Percentiles rank a stretch among this genome's conserved stretches.
Evolutionary conservation across 441 rosid species (phyloP).

Genomic region (Brassica hybrid): DNA sequence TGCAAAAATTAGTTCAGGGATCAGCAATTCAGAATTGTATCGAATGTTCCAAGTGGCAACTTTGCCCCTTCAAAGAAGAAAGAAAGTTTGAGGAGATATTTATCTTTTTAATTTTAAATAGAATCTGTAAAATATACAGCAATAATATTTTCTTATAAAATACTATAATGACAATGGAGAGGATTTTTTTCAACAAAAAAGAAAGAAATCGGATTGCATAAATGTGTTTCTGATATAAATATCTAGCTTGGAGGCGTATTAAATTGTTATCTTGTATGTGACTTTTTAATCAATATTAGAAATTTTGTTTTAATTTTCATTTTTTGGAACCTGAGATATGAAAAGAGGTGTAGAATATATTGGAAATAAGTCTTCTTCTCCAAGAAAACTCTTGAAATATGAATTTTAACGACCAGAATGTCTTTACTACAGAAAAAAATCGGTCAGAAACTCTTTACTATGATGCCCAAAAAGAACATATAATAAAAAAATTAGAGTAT

Average conservation of each 20-base stretch:
- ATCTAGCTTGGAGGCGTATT: background rate
- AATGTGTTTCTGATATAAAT: background rate
- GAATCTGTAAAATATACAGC: background rate
- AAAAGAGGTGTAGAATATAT: background rate
- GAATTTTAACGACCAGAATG: no score
- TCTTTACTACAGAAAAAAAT: no score
- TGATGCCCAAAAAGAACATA: background rate
- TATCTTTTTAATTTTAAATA: background rate
- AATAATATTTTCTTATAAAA: background rate
- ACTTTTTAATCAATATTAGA: background rate
- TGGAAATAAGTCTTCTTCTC: constrained; percentile 2
- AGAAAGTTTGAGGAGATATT: background rate
- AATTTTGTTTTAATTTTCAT: background rate
- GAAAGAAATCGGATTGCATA: background rate
- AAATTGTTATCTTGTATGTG: no score
- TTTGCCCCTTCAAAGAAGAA: constrained; percentile 29
- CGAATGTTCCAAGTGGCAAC: constrained; percentile 25
- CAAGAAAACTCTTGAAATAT: background rate
- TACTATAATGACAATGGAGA: background rate
- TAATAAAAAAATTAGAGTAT: no score
- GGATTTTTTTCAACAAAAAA: no score
- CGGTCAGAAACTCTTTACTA: background rate
- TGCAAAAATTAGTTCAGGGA: background rate
- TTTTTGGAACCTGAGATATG: background rate
- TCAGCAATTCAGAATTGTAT: constrained; percentile 1